These are phyloP conservation scores for Neurospora sp. DNA, from an alignment of 495 filamentous ascomycete genomes.

Conservation along the genomic window DNA sequence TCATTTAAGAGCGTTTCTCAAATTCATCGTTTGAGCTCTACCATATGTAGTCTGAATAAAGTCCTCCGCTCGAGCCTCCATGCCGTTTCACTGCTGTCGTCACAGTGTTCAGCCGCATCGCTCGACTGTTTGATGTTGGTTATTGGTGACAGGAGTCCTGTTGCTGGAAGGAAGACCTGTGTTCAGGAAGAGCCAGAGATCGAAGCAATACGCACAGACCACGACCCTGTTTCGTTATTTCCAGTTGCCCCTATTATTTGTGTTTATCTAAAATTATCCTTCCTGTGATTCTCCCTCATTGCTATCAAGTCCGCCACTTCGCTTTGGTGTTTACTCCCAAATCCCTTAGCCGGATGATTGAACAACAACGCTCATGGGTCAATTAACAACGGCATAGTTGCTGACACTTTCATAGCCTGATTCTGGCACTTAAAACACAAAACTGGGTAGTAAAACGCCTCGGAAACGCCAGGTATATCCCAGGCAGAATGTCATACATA, in stretches of 20 bases:
- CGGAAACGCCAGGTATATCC: neutral
- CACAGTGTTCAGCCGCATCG: neutral
- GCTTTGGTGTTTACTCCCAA: neutral
- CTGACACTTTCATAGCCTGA: neutral
- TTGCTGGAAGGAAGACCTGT: neutral
- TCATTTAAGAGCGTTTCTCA: neutral
- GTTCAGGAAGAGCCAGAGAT: neutral
- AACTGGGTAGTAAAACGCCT: neutral
- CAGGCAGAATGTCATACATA: neutral
- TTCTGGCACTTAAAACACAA: neutral
- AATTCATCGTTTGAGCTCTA: neutral
- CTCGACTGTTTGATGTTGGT: neutral
- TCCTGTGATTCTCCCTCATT: too few species aligned
- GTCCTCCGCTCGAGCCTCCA: neutral
- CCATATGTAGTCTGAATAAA: neutral
- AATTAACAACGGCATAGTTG: neutral
- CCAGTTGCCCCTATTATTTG: neutral
- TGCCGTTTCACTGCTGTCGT: neutral
- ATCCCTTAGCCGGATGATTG: neutral
- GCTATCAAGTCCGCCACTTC: neutral
- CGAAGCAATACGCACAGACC: neutral
- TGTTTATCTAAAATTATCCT: neutral
- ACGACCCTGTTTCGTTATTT: neutral
- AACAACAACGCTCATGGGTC: neutral
- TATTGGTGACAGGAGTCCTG: neutral